Percentiles rank a stretch among this genome's conserved stretches.
These are phyloP conservation scores for Euphrasia confusa DNA, from an alignment of 257 asterid species.

Conservation along the genomic window DNA sequence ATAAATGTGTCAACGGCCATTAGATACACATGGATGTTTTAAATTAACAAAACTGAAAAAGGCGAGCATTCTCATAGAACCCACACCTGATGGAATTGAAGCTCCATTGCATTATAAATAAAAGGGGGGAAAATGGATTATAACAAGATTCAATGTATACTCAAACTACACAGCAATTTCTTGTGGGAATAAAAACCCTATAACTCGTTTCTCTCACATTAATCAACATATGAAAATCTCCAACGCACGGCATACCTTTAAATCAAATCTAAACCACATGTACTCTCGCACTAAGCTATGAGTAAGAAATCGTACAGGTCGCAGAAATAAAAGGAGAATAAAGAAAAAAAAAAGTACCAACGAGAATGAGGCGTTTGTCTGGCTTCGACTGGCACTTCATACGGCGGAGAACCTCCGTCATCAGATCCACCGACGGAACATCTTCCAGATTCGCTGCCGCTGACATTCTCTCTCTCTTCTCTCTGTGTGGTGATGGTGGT, in stretches of 20 bases:
- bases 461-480: neutral
- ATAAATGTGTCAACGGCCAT: neutral
- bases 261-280: constrained; percentile 18
- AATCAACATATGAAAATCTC: constrained; percentile 5
- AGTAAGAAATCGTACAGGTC: neutral
- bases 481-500: constrained; percentile 8
- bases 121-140: too few relatives aligned
- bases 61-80: constrained; percentile 1
- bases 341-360: constrained; percentile 35
- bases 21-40: neutral
- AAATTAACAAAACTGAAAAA: constrained; percentile 13
- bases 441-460: constrained; percentile 54
- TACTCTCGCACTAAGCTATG: too few relatives aligned
- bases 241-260: neutral
- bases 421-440: constrained; percentile 60
- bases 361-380: constrained; percentile 79
- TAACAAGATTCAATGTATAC: neutral
- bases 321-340: neutral
- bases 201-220: constrained; percentile 7
- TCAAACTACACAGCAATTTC: constrained; percentile 5
- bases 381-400: constrained; percentile 70
- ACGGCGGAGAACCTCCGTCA: constrained; percentile 82
- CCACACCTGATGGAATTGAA: constrained; percentile 11
- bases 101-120: too few relatives aligned
- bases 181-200: neutral